A percentile compares a stretch with the other conserved stretches of the same genome.
Conservation (phyloP, 192 early-diverging fungal species). For the Backusella westeae region DNA sequence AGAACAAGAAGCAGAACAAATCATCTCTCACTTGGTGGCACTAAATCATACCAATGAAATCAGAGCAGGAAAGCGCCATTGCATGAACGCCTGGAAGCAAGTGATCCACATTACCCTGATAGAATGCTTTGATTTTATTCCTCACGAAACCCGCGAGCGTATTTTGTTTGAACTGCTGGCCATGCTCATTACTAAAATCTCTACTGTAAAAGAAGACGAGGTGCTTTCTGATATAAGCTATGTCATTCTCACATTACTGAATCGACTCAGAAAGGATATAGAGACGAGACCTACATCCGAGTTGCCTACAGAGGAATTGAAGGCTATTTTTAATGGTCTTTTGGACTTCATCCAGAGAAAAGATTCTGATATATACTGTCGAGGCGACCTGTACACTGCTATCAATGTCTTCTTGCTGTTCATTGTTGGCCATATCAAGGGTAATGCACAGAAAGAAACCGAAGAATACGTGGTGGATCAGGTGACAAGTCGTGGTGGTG, state of each 20-base stretch:
- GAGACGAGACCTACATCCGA: constrained; percentile 9
- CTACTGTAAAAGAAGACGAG: constrained; percentile 36
- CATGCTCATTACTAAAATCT: constrained; percentile 55
- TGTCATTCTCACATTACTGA: constrained; percentile 56
- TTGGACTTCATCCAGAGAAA: constrained; percentile 2
- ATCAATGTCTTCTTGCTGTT: constrained; percentile 67
- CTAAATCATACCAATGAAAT: constrained; percentile 70
- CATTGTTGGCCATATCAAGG: constrained; percentile 26
- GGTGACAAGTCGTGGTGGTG: constrained; percentile 56
- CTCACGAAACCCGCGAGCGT: constrained; percentile 58
- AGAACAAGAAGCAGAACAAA: constrained; percentile 50
- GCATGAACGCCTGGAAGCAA: constrained; percentile 81
- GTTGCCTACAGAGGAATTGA: constrained; percentile 1
- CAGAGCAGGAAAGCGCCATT: constrained; percentile 60
- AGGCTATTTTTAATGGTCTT: constrained; percentile 4
- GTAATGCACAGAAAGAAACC: constrained; percentile 9
- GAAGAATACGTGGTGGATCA: constrained; percentile 49
- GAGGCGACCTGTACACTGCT: constrained; percentile 80
- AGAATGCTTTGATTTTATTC: constrained; percentile 59
- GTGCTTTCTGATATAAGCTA: constrained; percentile 55
- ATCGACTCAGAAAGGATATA: constrained; percentile 51
- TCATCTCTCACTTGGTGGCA: constrained; percentile 64
- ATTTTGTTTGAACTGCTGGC: constrained; percentile 66
- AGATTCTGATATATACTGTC: constrained; percentile 19
- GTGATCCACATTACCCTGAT: constrained; percentile 71